Base-by-base conservation (phyloP, 768 basidiomycete genomes). In the Tylopilus intermedius region DNA sequence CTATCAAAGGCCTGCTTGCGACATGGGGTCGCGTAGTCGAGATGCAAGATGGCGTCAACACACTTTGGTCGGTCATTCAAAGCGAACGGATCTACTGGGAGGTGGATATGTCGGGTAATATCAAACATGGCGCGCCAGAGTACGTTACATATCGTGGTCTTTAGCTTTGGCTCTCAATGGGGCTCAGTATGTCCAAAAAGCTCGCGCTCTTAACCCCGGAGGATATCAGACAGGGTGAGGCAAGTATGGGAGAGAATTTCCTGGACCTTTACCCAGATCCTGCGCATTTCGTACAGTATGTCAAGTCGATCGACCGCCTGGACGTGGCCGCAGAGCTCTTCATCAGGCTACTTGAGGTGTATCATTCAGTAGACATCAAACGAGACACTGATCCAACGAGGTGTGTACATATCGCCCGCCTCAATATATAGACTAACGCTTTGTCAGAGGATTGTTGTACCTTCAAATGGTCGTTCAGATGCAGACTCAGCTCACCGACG, bases 401-500 rank as follows among this genome's bases (percentile, higher is more conserved):
- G 67, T 67, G 42, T 47, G 49, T 29, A 50, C 35, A 49, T 38
- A 4, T 37, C 42, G 39, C 26, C 26, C 7, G 22, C 38, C n/a
- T 21, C 11, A 14, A 35, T 47, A 45, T 9, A 40, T 42, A 2
- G 39, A 32, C 54, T 53, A 24, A 50, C 26, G 62, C 50, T 13
- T 51, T 4, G 9, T 30, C 49, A 90, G 88, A 55, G 79, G 82
- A 0, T 62, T 97, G 32, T 73, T 88, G 5, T 82, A 83, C 58
- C 76, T 95, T 22, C 91, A 94, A 62, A 74, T 95, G 33, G 81
- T 91, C 32, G 75, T 93, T 55, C 82, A 87, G 60, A 86, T 96
- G 76, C 89, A 94, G 65, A 75, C 80, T 1, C 77, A 82, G 47
- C 71, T 91, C 4, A 78, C 83, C 0, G 72, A 76, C 39, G 76